These are phyloP conservation scores for Ceratocystis variospora DNA, from an alignment of 2,329 filamentous ascomycete species.

Conservation along the genomic window DNA sequence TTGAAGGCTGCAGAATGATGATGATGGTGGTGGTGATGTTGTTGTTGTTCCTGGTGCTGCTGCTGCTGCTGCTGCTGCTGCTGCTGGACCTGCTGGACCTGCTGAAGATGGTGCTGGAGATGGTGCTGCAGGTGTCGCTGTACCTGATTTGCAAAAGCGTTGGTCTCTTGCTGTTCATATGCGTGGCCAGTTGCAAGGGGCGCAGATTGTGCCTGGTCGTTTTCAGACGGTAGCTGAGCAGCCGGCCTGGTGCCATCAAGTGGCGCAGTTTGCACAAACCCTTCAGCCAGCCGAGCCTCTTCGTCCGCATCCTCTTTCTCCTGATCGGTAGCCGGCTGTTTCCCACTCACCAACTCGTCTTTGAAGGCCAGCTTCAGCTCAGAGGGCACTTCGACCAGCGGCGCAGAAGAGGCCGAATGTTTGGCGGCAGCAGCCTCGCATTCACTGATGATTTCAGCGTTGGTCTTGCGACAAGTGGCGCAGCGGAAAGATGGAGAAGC, in stretches of 20 bases:
- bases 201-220: neutral
- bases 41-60: conserved; percentile 13
- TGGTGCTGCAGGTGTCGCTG: conserved; percentile 21
- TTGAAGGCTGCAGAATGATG: neutral
- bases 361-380: conserved; percentile 55
- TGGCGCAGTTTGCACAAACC: conserved; percentile 39
- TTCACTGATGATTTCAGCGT: conserved; percentile 60
- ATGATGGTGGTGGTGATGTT: neutral
- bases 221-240: conserved; percentile 21
- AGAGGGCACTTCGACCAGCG: conserved; percentile 30
- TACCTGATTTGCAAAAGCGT: conserved; percentile 17
- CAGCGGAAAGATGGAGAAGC: conserved; percentile 57
- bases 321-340: neutral
- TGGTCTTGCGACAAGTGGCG: conserved; percentile 52
- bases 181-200: conserved; percentile 11
- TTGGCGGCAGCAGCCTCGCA: conserved; percentile 39
- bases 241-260: conserved; percentile 17
- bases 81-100: neutral
- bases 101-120: conserved; percentile 12
- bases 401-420: conserved; percentile 19
- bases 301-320: conserved; percentile 28
- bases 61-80: too few relatives aligned
- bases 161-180: conserved; percentile 11
- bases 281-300: conserved; percentile 41
- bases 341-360: conserved; percentile 46